phyloP scores from a whole-genome alignment of 202 grass and related monocot species.

The Elaeis oleifera region DNA sequence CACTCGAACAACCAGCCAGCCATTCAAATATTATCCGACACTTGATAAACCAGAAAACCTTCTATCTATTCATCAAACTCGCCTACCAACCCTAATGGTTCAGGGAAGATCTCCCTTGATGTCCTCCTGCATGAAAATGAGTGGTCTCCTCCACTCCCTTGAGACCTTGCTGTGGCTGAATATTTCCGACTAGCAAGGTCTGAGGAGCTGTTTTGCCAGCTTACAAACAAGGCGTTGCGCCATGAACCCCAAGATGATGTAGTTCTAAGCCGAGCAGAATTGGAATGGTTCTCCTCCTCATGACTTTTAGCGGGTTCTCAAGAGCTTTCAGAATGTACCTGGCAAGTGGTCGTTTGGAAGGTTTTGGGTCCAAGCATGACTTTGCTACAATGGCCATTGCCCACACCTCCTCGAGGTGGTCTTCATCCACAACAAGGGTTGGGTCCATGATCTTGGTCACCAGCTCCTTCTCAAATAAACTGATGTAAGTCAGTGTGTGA shows the following conservation, averaged over 20 bases:
- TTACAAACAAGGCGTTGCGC: slow-evolving; percentile 44
- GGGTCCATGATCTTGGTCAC: slow-evolving; percentile 50
- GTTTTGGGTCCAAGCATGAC: slow-evolving; percentile 55
- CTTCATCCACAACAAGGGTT: slow-evolving; percentile 60
- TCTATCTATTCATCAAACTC: slow-evolving; percentile 16
- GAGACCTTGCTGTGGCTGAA: slow-evolving; percentile 29
- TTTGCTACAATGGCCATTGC: slow-evolving; percentile 75
- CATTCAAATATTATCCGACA: no score
- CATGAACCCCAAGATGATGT: slow-evolving; percentile 69
- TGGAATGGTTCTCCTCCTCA: slow-evolving; percentile 35
- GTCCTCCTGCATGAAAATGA: slow-evolving; percentile 52
- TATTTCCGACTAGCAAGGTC: slow-evolving; percentile 25
- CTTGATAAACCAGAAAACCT: neutral
- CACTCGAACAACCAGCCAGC: no score
- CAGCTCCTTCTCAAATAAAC: slow-evolving; percentile 35
- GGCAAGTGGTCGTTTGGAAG: slow-evolving; percentile 56
- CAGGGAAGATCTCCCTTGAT: slow-evolving; percentile 28
- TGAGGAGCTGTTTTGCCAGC: slow-evolving; percentile 34
- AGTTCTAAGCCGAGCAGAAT: slow-evolving; percentile 33
- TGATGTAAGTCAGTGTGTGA: slow-evolving; percentile 43
- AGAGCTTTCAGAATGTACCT: slow-evolving; percentile 63
- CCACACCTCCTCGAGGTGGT: slow-evolving; percentile 92
- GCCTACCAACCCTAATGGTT: slow-evolving; percentile 39
- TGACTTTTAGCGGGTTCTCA: slow-evolving; percentile 61
- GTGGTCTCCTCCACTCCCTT: slow-evolving; percentile 32